Evolutionary conservation across 2,329 filamentous ascomycete species (phyloP), one percentile per base, ranked within the genome.

Genomic region (Ascosphaera pollenicola): DNA sequence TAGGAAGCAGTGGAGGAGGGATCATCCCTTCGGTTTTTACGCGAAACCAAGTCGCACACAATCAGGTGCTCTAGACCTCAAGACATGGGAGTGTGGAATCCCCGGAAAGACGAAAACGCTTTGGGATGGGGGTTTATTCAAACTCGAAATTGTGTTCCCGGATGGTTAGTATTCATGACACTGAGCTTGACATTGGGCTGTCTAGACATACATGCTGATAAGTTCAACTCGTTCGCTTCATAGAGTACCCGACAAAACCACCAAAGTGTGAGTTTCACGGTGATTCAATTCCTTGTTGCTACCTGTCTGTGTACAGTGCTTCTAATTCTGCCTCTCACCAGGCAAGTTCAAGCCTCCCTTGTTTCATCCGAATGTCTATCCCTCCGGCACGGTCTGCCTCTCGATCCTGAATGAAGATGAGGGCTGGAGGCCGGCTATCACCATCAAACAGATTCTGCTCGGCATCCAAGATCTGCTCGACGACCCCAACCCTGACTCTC

Each of bases 351-450:
- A 78, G 0, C 89, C 89, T 10, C 87, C 89, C 17, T 73, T 98
- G 32, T 98, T 98, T 64, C 89, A 98, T 54, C 89, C 89, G 0
- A 98, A 98, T 57, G 89, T 98, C 48, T 98, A 98, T 56, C 89
- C 89, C 0, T 95, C 87, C 1, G 91, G 89, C 48, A 98, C 89
- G 37, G 89, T 98, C 44, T 98, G 89, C 55, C 70, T 98, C 17
- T 93, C 83, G 19, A 98, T 98, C 48, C 63, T 98, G 47, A 98
- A 95, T 61, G 91, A 98, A 58, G 89, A 98, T 51, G 89, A 98
- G 57, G 85, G 81, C 5, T 98, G 91, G 89, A 91, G 92, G 59
- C 91, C 89, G 1, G 87, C 89, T 5, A 98, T 98, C 52, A 98
- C 89, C 0, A 83, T 98, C 57, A 95, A 94, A 62, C 84, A 95